Base-by-base conservation (phyloP, 441 rosid genomes). In the Daphne laureola region DNA sequence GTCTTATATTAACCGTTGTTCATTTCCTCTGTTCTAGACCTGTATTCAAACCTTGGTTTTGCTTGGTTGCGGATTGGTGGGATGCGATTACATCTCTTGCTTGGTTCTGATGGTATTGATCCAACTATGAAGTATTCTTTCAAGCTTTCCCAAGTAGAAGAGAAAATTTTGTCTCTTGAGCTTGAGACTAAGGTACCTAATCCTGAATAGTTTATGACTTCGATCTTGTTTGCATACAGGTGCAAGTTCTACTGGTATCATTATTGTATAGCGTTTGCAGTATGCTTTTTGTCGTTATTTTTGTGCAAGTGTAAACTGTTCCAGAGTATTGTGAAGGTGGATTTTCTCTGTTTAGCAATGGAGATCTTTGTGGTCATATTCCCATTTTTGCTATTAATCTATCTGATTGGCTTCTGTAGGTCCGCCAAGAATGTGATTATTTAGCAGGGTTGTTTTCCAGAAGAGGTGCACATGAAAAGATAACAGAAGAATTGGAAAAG, bases 61-160 rank as follows among this genome's bases (percentile, higher is more conserved):
- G 87, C 81, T 15, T 93, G 96, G 96, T 45, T 90, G 46, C 65
- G 67, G 49, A 81, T 93, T 55, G 99, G 97, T 48, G 82, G 70
- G 23, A 66, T 93, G 59, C 95, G 95, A 54, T 83, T 81, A 64
- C 67, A 57, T 68, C 96, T 90, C 64, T 72, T 93, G 80, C 79
- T 76, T 69, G 53, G 72, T 57, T 55, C 75, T 62, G 80, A 80
- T 74, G 82, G 70, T 70, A 58, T 87, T 63, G 99, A 93, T 77
- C 99, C 99, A 63, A 82, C 79, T 48, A 61, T 71, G 77, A 90
- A 87, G 71, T 83, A 82, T 62, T 69, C 80, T 51, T 80, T 71
- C 76, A 93, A 87, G 77, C 67, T 75, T 60, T 66, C 75, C 16
- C 73, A 62, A 43, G 38, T 85, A 27, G 79, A 81, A 69, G 81